Percentiles rank a stretch among this genome's conserved stretches.
Conservation (phyloP, 129 eudicot species). For the Silybum marianum region DNA sequence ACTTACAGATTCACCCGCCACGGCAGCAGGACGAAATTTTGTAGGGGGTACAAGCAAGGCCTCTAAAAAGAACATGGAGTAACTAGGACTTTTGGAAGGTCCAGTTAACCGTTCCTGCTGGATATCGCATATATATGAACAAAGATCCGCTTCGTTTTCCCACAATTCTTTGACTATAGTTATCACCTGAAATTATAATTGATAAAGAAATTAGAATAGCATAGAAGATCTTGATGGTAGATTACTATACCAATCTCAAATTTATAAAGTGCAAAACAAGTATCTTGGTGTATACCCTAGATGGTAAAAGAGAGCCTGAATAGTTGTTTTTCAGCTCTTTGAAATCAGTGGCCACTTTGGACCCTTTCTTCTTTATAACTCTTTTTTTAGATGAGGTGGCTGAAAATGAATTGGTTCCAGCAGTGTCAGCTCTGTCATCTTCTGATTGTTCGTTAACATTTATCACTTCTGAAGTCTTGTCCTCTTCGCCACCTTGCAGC, state of each 20-base stretch:
- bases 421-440: conserved; percentile 47
- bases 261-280: background rate
- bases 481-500: conserved; percentile 36
- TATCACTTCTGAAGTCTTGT: conserved; percentile 57
- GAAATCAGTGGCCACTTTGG: conserved; percentile 29
- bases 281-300: conserved; percentile 51
- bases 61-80: conserved; percentile 74
- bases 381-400: conserved; percentile 36
- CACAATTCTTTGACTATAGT: conserved; percentile 57
- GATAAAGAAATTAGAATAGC: background rate
- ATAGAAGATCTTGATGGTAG: conserved; percentile 15
- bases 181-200: conserved; percentile 54
- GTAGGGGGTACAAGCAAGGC: conserved; percentile 82
- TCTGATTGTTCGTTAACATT: conserved; percentile 44
- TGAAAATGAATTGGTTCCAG: conserved; percentile 39
- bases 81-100: conserved; percentile 40
- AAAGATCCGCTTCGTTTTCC: conserved; percentile 74
- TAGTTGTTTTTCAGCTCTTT: conserved; percentile 31
- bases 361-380: conserved; percentile 26
- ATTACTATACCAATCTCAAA: background rate
- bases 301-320: conserved; percentile 74
- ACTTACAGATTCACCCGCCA: conserved; percentile 82
- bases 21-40: conserved; percentile 84
- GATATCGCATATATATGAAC: conserved; percentile 66
- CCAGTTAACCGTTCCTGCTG: conserved; percentile 43